These are phyloP conservation scores for Euptelea pleiosperma DNA, from an alignment of 164 flowering plant genomes.

Conservation along the genomic window DNA sequence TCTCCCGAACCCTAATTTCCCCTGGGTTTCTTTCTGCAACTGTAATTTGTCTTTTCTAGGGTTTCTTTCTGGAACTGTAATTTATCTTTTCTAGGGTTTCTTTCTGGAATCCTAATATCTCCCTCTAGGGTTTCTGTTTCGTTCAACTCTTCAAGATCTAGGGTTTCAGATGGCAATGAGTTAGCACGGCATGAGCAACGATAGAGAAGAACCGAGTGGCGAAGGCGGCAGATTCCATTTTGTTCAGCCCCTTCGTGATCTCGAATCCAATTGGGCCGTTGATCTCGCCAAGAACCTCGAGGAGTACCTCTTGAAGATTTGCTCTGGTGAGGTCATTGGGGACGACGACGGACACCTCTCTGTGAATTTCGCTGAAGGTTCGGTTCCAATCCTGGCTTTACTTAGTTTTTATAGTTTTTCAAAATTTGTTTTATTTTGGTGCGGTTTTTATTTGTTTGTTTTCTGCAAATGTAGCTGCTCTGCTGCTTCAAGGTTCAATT, in stretches of 20 bases:
- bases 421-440: conserved; percentile 1
- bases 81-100: background rate
- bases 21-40: background rate
- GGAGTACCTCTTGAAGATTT: conserved; percentile 77
- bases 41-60: background rate
- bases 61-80: background rate
- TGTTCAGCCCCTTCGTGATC: conserved; percentile 77
- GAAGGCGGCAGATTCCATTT: conserved; percentile 39
- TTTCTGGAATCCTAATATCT: background rate
- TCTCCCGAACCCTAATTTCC: background rate
- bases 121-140: conserved; percentile 3
- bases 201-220: conserved; percentile 13
- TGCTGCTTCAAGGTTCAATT: conserved; percentile 89
- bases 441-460: conserved; percentile 9
- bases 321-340: conserved; percentile 64
- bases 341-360: conserved; percentile 36
- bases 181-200: conserved; percentile 24
- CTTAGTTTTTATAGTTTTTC: background rate
- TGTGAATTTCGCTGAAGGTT: conserved; percentile 95
- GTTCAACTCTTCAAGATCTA: background rate
- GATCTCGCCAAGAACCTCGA: conserved; percentile 83
- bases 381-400: background rate
- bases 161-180: conserved; percentile 14
- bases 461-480: conserved; percentile 57
- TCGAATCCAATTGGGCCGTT: conserved; percentile 82